phyloP scores from a whole-genome alignment of 805 yeast species.

The Saccharomycopsis sp. region DNA sequence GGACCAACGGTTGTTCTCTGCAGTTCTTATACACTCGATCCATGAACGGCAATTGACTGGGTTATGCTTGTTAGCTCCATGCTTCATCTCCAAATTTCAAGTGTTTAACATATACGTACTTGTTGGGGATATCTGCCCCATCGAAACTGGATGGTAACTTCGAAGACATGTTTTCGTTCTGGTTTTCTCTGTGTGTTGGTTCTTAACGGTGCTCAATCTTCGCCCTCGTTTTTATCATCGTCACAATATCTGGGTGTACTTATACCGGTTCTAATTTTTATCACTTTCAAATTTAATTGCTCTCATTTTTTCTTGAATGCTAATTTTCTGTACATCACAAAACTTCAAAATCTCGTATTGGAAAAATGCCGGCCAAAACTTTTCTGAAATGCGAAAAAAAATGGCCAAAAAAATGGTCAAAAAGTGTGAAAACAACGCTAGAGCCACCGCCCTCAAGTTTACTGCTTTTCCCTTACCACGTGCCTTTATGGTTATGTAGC shows the following conservation, averaged over 20 bases:
- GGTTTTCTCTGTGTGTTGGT: not conserved
- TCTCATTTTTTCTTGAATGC: not conserved
- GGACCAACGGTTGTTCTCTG: conserved; percentile 85
- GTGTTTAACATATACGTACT: not conserved
- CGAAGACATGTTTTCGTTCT: not conserved
- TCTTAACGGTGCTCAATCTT: not conserved
- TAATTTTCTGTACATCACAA: too few species aligned
- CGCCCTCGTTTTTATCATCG: too few species aligned
- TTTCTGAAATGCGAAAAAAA: too few species aligned
- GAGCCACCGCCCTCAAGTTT: too few species aligned
- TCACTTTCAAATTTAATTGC: not conserved
- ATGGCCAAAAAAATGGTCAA: too few species aligned
- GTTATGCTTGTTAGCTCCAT: not conserved
- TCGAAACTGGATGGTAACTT: conserved; percentile 2
- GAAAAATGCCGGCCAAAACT: too few species aligned
- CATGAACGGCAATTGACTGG: conserved; percentile 39
- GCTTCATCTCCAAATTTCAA: not conserved
- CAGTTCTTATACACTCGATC: conserved; percentile 56
- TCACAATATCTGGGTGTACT: not conserved
- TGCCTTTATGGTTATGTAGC: too few species aligned
- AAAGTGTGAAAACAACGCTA: too few species aligned
- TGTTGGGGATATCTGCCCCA: not conserved
- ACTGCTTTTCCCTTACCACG: too few species aligned
- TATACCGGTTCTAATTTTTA: not conserved
- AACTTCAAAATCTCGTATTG: too few species aligned